These are phyloP conservation scores for Linum trigynum DNA, from an alignment of 345 rosid species.

Conservation along the genomic window DNA sequence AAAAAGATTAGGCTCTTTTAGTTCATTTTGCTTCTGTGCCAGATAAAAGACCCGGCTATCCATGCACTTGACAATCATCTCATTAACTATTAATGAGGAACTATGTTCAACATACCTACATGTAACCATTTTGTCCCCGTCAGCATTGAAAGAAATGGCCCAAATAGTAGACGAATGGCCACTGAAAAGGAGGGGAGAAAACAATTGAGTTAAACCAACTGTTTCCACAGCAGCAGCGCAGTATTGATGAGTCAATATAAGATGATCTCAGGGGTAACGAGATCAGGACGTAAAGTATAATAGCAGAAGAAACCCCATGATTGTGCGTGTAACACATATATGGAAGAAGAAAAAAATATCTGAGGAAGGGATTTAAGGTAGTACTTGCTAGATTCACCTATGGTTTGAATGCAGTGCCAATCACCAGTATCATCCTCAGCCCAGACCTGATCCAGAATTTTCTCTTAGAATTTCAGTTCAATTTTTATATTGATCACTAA, in stretches of 20 bases:
- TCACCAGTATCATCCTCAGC: slow-evolving; percentile 66
- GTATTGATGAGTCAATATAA: background rate
- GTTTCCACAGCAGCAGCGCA: background rate
- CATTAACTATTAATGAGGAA: background rate
- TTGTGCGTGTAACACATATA: background rate
- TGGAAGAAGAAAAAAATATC: background rate
- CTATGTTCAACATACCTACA: slow-evolving; percentile 51
- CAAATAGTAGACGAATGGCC: slow-evolving; percentile 92
- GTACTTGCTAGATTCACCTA: slow-evolving; percentile 70
- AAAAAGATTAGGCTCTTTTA: slow-evolving; percentile 14
- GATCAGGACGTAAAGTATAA: background rate
- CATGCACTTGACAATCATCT: background rate
- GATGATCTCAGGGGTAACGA: background rate
- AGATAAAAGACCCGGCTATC: slow-evolving; percentile 2
- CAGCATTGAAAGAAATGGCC: slow-evolving; percentile 67
- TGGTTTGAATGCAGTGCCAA: slow-evolving; percentile 71
- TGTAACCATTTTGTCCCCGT: slow-evolving; percentile 86
- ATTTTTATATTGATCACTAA: background rate
- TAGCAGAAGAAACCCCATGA: background rate
- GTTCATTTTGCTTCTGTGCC: background rate
- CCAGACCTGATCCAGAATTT: slow-evolving; percentile 56
- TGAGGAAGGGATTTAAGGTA: slow-evolving; percentile 13
- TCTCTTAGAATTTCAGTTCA: slow-evolving; percentile 6
- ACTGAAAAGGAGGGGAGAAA: slow-evolving; percentile 28
- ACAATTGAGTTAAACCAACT: background rate